Conservation (phyloP, 2,329 filamentous ascomycete species). For the Trichoderma asperellum region DNA sequence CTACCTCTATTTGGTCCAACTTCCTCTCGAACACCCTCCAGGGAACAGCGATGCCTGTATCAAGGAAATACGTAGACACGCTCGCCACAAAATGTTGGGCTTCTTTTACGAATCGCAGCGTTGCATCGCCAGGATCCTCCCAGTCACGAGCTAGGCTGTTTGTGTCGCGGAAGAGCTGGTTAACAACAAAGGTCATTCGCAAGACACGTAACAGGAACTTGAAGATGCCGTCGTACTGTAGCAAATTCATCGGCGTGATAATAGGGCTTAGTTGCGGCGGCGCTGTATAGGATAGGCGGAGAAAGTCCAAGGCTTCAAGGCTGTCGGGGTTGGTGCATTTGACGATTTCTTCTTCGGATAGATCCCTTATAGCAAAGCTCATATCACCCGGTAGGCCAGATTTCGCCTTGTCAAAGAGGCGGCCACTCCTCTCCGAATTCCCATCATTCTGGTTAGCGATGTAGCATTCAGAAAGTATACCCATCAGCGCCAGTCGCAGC, state of each 20-base stretch:
- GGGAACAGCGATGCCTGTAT: conserved; percentile 71
- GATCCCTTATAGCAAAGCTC: conserved; percentile 82
- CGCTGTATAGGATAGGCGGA: conserved; percentile 82
- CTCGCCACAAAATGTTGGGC: conserved; percentile 78
- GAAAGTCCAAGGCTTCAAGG: conserved; percentile 89
- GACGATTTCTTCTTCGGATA: conserved; percentile 77
- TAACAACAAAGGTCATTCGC: conserved; percentile 77
- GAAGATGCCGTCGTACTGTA: conserved; percentile 86
- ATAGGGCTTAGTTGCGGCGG: conserved; percentile 72
- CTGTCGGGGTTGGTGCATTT: conserved; percentile 81
- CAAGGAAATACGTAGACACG: conserved; percentile 77
- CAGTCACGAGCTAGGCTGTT: conserved; percentile 46
- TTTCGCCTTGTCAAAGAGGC: conserved; percentile 38
- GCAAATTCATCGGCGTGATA: conserved; percentile 70
- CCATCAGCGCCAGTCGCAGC: conserved; percentile 85
- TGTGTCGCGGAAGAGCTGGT: conserved; percentile 64
- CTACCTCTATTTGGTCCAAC: conserved; percentile 64
- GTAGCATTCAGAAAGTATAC: conserved; percentile 78
- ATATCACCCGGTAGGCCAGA: conserved; percentile 66
- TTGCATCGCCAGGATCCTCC: conserved; percentile 43
- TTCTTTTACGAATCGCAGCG: conserved; percentile 70
- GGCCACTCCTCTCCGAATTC: conserved; percentile 34
- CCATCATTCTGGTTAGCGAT: conserved; percentile 36
- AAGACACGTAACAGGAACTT: conserved; percentile 75
- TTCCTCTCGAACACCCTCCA: conserved; percentile 74